These are phyloP conservation scores for Bathelium albidoporum DNA, from an alignment of 495 filamentous ascomycete genomes.

Conservation along the genomic window DNA sequence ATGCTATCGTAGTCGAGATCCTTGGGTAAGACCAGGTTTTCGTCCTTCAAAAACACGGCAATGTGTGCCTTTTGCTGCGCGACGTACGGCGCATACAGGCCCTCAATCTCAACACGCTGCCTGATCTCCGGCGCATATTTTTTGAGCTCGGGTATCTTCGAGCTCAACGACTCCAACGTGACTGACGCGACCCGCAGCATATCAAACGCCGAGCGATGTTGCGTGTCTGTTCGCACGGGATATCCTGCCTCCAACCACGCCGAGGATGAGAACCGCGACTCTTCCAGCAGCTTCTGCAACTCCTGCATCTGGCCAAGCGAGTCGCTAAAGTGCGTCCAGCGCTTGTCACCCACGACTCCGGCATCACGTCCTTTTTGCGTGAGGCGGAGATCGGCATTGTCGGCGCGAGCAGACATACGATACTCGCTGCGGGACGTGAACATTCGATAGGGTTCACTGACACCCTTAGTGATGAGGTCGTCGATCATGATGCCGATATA, in stretches of 20 bases:
- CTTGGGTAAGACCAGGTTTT: slow-evolving; percentile 57
- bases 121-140: slow-evolving; percentile 47
- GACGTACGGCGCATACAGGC: slow-evolving; percentile 76
- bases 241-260: slow-evolving; percentile 65
- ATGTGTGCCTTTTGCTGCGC: slow-evolving; percentile 54
- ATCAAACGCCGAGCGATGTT: slow-evolving; percentile 58
- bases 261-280: slow-evolving; percentile 42
- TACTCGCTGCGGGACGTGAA: slow-evolving; percentile 95
- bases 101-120: slow-evolving; percentile 65
- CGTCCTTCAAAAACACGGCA: slow-evolving; percentile 60
- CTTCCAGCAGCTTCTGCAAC: slow-evolving; percentile 48
- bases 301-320: slow-evolving; percentile 54
- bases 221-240: slow-evolving; percentile 48
- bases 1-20: slow-evolving; percentile 71
- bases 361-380: slow-evolving; percentile 66
- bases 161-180: slow-evolving; percentile 43
- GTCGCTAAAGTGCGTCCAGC: slow-evolving; percentile 61
- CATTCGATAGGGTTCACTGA: slow-evolving; percentile 96
- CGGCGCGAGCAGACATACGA: slow-evolving; percentile 77
- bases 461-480: slow-evolving; percentile 93
- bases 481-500: slow-evolving; percentile 99
- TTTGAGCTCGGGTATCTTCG: slow-evolving; percentile 42
- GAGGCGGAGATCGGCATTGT: slow-evolving; percentile 86
- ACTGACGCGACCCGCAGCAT: slow-evolving; percentile 55
- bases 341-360: slow-evolving; percentile 66